Conservation (phyloP, 2,329 filamentous ascomycete genomes). For the Fusarium denticulatum region DNA sequence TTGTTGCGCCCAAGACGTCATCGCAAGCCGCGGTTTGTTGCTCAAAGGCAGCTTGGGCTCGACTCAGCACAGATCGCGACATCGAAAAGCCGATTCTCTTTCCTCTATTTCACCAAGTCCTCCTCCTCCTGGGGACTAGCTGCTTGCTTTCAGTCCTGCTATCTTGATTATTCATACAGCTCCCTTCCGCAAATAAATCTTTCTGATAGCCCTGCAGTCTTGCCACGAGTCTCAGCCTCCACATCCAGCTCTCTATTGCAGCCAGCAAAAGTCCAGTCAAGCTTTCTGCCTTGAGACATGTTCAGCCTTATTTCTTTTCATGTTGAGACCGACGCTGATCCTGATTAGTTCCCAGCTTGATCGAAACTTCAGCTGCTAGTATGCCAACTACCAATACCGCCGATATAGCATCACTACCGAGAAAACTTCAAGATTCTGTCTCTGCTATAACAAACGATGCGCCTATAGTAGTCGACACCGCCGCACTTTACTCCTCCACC, state of each 20-base stretch:
- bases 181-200: too few relatives aligned
- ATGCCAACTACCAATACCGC: rapidly evolving
- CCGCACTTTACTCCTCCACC: too few relatives aligned
- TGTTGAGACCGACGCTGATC: not conserved
- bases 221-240: rapidly evolving
- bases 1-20: conserved; percentile 41
- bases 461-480: rapidly evolving
- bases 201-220: rapidly evolving
- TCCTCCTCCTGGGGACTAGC: rapidly evolving
- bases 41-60: conserved; percentile 40
- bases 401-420: too few relatives aligned
- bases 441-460: rapidly evolving
- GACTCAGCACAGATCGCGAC: conserved; percentile 32
- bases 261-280: rapidly evolving
- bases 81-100: not conserved
- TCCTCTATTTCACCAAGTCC: not conserved
- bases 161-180: too few relatives aligned
- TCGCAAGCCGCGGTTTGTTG: conserved; percentile 42
- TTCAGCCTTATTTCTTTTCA: not conserved
- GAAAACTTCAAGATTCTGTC: rapidly evolving
- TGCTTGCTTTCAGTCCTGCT: not conserved
- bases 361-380: not conserved
- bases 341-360: rapidly evolving
- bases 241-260: not conserved
- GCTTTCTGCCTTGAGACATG: not conserved